These are phyloP conservation scores for Pseudevernia furfuracea DNA, from an alignment of 495 filamentous ascomycete genomes.

Conservation along the genomic window DNA sequence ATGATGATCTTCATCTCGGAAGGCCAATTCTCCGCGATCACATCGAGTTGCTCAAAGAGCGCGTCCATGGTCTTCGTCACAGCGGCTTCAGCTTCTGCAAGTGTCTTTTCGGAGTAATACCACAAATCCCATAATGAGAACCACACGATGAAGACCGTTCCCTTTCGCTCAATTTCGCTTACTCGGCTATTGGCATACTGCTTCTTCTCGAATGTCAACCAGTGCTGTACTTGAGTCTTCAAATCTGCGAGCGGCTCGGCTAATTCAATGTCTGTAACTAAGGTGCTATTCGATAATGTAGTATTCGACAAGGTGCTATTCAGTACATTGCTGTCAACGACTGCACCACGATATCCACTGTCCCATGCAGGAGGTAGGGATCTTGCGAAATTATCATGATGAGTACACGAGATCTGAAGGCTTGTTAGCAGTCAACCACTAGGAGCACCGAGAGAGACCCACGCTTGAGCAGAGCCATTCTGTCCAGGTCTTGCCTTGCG, in stretches of 20 bases:
- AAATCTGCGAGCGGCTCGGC: constrained; percentile 34
- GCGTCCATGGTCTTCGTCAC: constrained; percentile 39
- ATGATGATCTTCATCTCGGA: constrained; percentile 42
- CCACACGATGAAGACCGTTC: constrained; percentile 33
- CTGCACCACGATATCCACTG: constrained; percentile 33
- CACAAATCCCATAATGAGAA: constrained; percentile 49
- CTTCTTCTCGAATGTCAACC: constrained; percentile 29
- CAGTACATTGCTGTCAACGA: constrained; percentile 31
- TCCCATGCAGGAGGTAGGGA: constrained; percentile 31
- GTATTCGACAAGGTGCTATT: constrained; percentile 27
- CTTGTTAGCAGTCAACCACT: not conserved
- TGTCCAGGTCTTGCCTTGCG: constrained; percentile 38
- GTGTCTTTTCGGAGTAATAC: constrained; percentile 36
- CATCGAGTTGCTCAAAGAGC: constrained; percentile 39
- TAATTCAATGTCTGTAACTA: constrained; percentile 28
- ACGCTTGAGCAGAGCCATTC: constrained; percentile 42
- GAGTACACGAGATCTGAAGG: constrained; percentile 35
- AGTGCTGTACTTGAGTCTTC: constrained; percentile 38
- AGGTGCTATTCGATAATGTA: constrained; percentile 25
- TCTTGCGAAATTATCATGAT: constrained; percentile 41
- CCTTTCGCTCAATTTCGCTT: constrained; percentile 17
- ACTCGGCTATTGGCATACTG: constrained; percentile 20
- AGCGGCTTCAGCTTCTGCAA: constrained; percentile 31
- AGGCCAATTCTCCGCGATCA: constrained; percentile 35
- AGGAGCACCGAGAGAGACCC: constrained; percentile 12